Conservation (phyloP, 2,329 filamentous ascomycete species). For the Trichoderma sp. region DNA sequence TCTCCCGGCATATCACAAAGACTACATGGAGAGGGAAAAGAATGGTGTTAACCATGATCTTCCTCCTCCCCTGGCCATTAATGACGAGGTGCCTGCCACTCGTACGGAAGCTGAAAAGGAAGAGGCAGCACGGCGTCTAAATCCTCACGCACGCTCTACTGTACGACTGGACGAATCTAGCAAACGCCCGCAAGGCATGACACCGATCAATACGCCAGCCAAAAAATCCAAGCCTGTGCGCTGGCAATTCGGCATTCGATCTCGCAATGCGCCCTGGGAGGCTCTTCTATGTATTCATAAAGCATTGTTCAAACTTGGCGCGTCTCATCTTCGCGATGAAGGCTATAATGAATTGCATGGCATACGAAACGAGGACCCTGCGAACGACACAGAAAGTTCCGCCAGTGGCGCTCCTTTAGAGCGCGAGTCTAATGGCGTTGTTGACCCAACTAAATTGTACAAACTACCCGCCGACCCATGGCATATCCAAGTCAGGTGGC, state of each 20-base stretch:
- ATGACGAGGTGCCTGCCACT: slow-evolving; percentile 54
- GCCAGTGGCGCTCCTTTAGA: slow-evolving; percentile 42
- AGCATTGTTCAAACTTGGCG: slow-evolving; percentile 83
- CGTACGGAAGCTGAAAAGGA: slow-evolving; percentile 76
- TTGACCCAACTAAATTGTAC: slow-evolving; percentile 67
- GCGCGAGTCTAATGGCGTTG: slow-evolving; percentile 43
- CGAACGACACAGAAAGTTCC: slow-evolving; percentile 48
- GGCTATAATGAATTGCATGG: slow-evolving; percentile 56
- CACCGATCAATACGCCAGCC: slow-evolving; percentile 59
- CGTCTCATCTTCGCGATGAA: slow-evolving; percentile 78
- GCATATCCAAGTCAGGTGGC: slow-evolving; percentile 90
- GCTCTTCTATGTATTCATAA: slow-evolving; percentile 95
- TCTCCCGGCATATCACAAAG: slow-evolving; percentile 85
- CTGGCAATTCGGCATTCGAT: slow-evolving; percentile 98
- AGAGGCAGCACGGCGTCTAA: slow-evolving; percentile 77
- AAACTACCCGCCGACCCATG: slow-evolving; percentile 90
- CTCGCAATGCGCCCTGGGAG: slow-evolving; percentile 90
- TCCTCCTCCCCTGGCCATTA: slow-evolving; percentile 46
- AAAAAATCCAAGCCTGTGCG: slow-evolving; percentile 82
- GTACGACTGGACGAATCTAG: slow-evolving; percentile 67
- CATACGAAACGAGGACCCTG: slow-evolving; percentile 44
- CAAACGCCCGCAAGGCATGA: slow-evolving; percentile 64
- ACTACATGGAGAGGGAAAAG: slow-evolving; percentile 78
- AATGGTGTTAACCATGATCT: slow-evolving; percentile 53
- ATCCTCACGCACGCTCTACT: slow-evolving; percentile 78